These are phyloP conservation scores for Kluyveromyces nonfermentans DNA, from an alignment of 805 yeast genomes.

Conservation along the genomic window DNA sequence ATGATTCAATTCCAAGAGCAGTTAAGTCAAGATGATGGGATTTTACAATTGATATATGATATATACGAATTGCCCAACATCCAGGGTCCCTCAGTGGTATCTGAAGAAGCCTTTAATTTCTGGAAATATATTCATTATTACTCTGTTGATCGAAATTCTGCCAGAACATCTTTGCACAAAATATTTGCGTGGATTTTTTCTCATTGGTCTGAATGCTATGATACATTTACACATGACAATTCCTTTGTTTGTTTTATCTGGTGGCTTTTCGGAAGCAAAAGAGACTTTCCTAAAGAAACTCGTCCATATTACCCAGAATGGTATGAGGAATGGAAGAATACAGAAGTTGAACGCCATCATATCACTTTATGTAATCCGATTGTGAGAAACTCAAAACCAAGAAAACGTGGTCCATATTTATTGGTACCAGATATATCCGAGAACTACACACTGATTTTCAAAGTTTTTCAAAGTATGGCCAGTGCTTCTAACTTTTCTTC, in stretches of 20 bases:
- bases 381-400: background rate
- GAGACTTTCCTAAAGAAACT: background rate
- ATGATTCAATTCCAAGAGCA: slow-evolving; percentile 12
- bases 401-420: background rate
- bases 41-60: slow-evolving; percentile 39
- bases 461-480: slow-evolving; percentile 6
- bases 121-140: slow-evolving; percentile 41
- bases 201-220: slow-evolving; percentile 34
- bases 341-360: background rate
- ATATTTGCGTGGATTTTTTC: slow-evolving; percentile 43
- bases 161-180: slow-evolving; percentile 21
- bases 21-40: slow-evolving; percentile 30
- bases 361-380: background rate
- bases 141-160: slow-evolving; percentile 29
- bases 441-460: slow-evolving; percentile 1
- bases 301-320: background rate
- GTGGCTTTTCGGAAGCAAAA: slow-evolving; percentile 34
- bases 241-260: slow-evolving; percentile 30
- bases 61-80: slow-evolving; percentile 46
- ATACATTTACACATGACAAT: slow-evolving; percentile 5
- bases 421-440: background rate
- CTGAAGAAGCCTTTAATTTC: slow-evolving; percentile 40
- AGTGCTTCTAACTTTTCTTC: background rate
- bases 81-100: slow-evolving; percentile 47
- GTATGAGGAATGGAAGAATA: background rate